These are phyloP conservation scores for Cryptococcus floricola DNA, from an alignment of 1,284 basidiomycete species.

Conservation along the genomic window DNA sequence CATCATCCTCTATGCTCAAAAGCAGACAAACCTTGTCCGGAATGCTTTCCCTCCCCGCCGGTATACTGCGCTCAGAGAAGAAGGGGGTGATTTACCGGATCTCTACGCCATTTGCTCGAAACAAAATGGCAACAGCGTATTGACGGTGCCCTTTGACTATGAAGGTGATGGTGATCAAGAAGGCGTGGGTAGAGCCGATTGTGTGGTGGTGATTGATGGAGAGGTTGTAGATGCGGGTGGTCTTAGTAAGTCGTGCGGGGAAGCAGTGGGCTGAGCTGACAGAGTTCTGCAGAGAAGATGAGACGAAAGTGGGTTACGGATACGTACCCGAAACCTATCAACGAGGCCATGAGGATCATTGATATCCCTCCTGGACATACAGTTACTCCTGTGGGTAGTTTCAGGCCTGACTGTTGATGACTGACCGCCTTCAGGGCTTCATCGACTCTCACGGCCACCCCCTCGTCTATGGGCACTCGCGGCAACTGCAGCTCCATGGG, in stretches of 20 bases:
- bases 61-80: not conserved
- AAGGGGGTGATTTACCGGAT: constrained; percentile 19
- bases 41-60: not conserved
- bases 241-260: constrained; percentile 50
- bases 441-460: constrained; percentile 62
- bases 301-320: constrained; percentile 11
- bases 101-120: constrained; percentile 37
- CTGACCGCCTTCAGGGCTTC: constrained; percentile 27
- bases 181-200: constrained; percentile 62
- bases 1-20: constrained; percentile 35
- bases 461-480: constrained; percentile 50
- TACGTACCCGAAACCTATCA: constrained; percentile 1
- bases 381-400: constrained; percentile 38
- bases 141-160: constrained; percentile 38
- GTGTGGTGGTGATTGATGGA: constrained; percentile 61
- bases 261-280: not conserved
- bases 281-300: constrained; percentile 11
- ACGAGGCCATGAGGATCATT: constrained; percentile 37
- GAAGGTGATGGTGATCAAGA: constrained; percentile 57
- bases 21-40: not conserved
- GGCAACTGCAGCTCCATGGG: constrained; percentile 61
- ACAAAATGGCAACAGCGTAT: constrained; percentile 28
- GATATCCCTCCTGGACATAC: constrained; percentile 36
- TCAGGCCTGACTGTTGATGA: not conserved
- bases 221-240: constrained; percentile 59